These are phyloP conservation scores for Botrytis hyacinthi DNA, from an alignment of 2,329 filamentous ascomycete species.

Conservation along the genomic window DNA sequence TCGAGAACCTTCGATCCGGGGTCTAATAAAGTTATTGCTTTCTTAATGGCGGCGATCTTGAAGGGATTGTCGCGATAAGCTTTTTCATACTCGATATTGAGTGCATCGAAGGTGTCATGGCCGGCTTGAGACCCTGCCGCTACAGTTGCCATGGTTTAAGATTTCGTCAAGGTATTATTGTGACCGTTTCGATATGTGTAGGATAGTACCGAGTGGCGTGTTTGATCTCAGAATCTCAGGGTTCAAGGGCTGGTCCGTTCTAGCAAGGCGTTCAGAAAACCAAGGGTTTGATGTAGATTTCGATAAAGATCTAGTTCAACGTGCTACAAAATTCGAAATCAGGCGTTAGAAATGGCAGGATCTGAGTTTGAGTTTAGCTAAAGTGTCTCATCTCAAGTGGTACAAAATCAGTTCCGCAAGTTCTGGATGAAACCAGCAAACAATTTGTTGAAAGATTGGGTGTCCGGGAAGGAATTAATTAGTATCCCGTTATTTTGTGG, in stretches of 20 bases:
- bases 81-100: constrained; percentile 22
- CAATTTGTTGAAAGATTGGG: not conserved
- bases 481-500: not conserved
- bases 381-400: not conserved
- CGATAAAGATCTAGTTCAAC: not conserved
- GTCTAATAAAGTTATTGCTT: constrained; percentile 4
- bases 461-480: not conserved
- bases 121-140: constrained; percentile 28
- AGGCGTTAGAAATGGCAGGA: not conserved
- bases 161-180: not conserved
- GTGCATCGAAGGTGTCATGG: constrained; percentile 24
- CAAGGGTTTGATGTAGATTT: not conserved
- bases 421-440: not conserved
- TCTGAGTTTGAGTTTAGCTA: not conserved
- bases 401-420: not conserved
- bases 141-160: constrained; percentile 18
- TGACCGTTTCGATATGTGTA: no score
- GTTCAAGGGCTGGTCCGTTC: not conserved
- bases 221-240: not conserved
- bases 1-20: constrained; percentile 31
- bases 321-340: not conserved
- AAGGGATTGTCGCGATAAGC: constrained; percentile 16
- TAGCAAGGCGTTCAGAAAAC: not conserved
- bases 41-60: constrained; percentile 2
- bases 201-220: not conserved